Evolutionary conservation across 176 grass and related monocot species (phyloP).

Genomic region (Cocos nucifera): DNA sequence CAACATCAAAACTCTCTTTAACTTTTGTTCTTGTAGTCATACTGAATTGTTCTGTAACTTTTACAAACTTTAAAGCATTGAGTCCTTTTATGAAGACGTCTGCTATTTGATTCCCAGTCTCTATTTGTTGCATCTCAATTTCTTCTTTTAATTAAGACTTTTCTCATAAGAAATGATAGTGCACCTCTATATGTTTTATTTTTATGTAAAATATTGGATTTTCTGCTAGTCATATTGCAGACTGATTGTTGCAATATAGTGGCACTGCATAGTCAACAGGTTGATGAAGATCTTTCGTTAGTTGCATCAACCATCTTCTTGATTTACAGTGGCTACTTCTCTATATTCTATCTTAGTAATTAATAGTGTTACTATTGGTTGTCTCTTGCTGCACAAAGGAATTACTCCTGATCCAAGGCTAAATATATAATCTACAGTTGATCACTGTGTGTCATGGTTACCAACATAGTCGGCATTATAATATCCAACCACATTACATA

Average conservation of each 20-base stretch:
- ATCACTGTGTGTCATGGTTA: neutral
- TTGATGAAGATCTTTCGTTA: neutral
- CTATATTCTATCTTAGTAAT: neutral
- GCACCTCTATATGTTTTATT: neutral
- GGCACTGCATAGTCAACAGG: neutral
- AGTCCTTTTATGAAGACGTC: no score
- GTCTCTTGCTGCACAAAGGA: slow-evolving; percentile 6
- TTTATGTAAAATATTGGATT: neutral
- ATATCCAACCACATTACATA: neutral
- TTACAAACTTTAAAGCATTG: no score
- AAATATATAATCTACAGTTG: slow-evolving; percentile 3
- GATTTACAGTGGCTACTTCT: neutral
- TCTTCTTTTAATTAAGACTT: no score
- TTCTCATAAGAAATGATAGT: neutral
- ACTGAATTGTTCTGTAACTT: no score
- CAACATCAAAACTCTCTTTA: no score
- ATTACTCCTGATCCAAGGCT: neutral
- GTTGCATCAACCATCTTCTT: neutral
- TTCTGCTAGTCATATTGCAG: neutral
- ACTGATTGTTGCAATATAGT: neutral
- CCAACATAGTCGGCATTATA: slow-evolving; percentile 4
- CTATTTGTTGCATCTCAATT: no score
- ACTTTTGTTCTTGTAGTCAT: no score
- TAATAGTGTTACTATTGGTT: neutral
- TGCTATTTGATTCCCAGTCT: no score